These are phyloP conservation scores for Oehlia diaphana DNA, from an alignment of 192 early-diverging fungal species.

Conservation along the genomic window DNA sequence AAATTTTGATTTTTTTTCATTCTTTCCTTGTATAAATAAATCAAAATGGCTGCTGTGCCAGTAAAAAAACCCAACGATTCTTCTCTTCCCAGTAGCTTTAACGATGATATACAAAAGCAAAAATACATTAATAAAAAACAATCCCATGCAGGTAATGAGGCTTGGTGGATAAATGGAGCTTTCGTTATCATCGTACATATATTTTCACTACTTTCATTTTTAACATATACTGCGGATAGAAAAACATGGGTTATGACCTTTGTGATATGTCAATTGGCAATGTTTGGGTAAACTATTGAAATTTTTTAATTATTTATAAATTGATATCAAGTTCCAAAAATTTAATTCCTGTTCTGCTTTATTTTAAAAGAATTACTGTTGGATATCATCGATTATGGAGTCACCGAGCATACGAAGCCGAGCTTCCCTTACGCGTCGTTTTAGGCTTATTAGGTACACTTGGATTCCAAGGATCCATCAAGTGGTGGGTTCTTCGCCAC, in stretches of 20 bases:
- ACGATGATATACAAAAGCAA: not conserved
- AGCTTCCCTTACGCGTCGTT: slow-evolving; percentile 55
- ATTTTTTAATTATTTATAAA: not conserved
- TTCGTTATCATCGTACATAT: slow-evolving; percentile 1
- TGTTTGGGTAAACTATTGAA: not conserved
- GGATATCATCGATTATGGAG: slow-evolving; percentile 82
- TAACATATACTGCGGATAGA: not conserved
- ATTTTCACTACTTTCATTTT: not conserved
- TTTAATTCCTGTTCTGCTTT: not conserved
- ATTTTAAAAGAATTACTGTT: slow-evolving; percentile 3
- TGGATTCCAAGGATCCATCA: slow-evolving; percentile 76
- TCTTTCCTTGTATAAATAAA: not conserved
- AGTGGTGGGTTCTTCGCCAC: slow-evolving; percentile 83
- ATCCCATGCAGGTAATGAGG: not conserved
- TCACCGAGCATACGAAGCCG: slow-evolving; percentile 71
- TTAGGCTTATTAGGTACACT: slow-evolving; percentile 63
- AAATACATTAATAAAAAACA: not conserved
- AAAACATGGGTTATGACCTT: not conserved
- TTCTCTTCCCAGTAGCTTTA: not conserved
- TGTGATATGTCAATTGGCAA: not conserved
- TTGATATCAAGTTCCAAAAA: not conserved
- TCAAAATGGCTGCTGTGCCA: not conserved
- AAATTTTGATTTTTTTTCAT: not conserved
- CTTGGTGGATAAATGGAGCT: not conserved
- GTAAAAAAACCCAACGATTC: not conserved